phyloP scores from a whole-genome alignment of 2,329 filamentous ascomycete genomes.

The Neonectria ditissima region DNA sequence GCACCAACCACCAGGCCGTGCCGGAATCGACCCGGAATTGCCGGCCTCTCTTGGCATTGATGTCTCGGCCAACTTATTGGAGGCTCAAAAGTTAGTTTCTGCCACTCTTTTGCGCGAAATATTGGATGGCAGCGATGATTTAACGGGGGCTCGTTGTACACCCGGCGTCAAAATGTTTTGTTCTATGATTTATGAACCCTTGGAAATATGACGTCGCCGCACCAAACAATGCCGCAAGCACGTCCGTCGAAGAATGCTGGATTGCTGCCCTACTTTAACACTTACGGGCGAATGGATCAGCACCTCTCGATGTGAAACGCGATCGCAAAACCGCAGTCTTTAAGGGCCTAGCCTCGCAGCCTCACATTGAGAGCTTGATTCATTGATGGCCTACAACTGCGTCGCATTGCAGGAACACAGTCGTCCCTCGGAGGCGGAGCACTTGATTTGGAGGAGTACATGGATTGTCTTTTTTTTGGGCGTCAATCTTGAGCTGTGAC shows the following conservation, averaged over 20 bases:
- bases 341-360: background rate
- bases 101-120: slow-evolving; percentile 23
- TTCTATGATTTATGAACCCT: slow-evolving; percentile 13
- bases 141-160: slow-evolving; percentile 7
- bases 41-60: background rate
- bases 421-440: background rate
- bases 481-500: background rate
- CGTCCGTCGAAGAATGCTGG: background rate
- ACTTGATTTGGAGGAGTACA: background rate
- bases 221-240: background rate
- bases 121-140: slow-evolving; percentile 17
- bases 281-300: background rate
- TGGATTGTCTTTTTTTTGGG: background rate
- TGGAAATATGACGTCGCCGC: slow-evolving; percentile 3
- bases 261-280: background rate
- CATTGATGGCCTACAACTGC: background rate
- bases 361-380: background rate
- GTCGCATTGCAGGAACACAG: background rate
- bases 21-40: background rate
- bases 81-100: slow-evolving; percentile 33
- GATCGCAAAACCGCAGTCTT: background rate
- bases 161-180: slow-evolving; percentile 38
- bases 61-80: slow-evolving; percentile 10
- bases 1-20: background rate
- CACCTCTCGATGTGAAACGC: background rate